Evolutionary conservation across 176 grass and related monocot genomes (phyloP).

Genomic region (Raddia distichophylla): DNA sequence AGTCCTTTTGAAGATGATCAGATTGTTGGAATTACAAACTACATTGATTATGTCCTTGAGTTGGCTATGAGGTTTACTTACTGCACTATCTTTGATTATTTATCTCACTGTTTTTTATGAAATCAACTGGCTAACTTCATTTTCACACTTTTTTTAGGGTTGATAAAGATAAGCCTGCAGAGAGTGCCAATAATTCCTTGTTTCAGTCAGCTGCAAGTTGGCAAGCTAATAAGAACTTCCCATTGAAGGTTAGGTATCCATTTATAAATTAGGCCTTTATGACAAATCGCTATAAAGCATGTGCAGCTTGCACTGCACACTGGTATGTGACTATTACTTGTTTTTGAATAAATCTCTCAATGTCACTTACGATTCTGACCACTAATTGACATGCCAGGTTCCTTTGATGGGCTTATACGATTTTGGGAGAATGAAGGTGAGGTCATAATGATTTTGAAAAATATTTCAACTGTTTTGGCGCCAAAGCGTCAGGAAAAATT

Average conservation of each 20-base stretch:
- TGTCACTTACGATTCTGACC: slow-evolving; percentile 33
- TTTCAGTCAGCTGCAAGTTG: slow-evolving; percentile 93
- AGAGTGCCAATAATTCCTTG: slow-evolving; percentile 46
- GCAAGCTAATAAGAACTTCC: slow-evolving; percentile 98
- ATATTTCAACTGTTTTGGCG: not conserved
- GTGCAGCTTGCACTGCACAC: slow-evolving; percentile 27
- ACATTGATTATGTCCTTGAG: slow-evolving; percentile 92
- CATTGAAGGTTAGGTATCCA: slow-evolving; percentile 67
- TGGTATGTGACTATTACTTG: slow-evolving; percentile 54
- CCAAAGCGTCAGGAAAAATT: not conserved
- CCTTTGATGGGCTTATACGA: slow-evolving; percentile 87
- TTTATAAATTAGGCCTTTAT: slow-evolving; percentile 21
- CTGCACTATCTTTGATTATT: too few species aligned
- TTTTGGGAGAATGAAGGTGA: slow-evolving; percentile 99
- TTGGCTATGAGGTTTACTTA: slow-evolving; percentile 58
- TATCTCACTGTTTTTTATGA: slow-evolving; percentile 10
- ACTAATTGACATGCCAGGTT: slow-evolving; percentile 63
- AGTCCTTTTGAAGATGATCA: slow-evolving; percentile 92
- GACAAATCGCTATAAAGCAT: not conserved
- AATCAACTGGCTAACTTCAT: slow-evolving; percentile 12
- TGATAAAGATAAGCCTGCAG: slow-evolving; percentile 55
- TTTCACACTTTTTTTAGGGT: slow-evolving; percentile 52
- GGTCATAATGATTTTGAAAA: slow-evolving; percentile 19
- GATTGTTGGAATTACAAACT: slow-evolving; percentile 97
- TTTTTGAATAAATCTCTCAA: slow-evolving; percentile 30